These are phyloP conservation scores for Tulasnella sp. DNA, from an alignment of 768 basidiomycete species.

Conservation along the genomic window DNA sequence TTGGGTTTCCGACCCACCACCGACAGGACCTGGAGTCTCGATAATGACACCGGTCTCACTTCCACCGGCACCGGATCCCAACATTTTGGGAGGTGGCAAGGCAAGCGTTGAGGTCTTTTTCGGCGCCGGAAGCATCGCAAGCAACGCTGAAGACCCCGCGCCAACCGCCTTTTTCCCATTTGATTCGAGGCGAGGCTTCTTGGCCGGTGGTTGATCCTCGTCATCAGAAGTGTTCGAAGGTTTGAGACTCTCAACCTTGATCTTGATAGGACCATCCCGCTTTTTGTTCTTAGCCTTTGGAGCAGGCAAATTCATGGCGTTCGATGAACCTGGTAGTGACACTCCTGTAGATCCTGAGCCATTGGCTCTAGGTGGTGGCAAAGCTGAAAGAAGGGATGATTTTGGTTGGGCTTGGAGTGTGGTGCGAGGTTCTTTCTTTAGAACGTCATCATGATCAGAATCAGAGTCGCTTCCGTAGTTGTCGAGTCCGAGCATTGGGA, in stretches of 20 bases:
- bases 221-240: constrained; percentile 8
- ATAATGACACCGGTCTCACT: not conserved
- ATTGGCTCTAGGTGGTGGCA: constrained; percentile 7
- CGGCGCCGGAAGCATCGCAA: constrained; percentile 20
- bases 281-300: constrained; percentile 16
- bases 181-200: constrained; percentile 15
- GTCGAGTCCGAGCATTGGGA: constrained; percentile 19
- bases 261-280: constrained; percentile 20
- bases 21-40: not conserved
- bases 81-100: constrained; percentile 4
- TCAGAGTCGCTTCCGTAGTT: constrained; percentile 24
- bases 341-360: not conserved
- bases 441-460: constrained; percentile 18
- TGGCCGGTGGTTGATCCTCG: constrained; percentile 14
- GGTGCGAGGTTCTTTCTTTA: not conserved
- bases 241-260: constrained; percentile 18
- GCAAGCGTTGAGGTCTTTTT: constrained; percentile 15
- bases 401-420: not conserved
- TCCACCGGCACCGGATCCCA: constrained; percentile 1
- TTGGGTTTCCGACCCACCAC: not conserved
- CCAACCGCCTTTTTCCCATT: constrained; percentile 1
- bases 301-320: constrained; percentile 8
- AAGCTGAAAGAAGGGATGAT: not conserved
- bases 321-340: not conserved
- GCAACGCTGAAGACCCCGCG: constrained; percentile 18